Percentiles rank a stretch among this genome's conserved stretches.
These are phyloP conservation scores for Zymoseptoria pseudotritici DNA, from an alignment of 2,329 filamentous ascomycete genomes.

Conservation along the genomic window DNA sequence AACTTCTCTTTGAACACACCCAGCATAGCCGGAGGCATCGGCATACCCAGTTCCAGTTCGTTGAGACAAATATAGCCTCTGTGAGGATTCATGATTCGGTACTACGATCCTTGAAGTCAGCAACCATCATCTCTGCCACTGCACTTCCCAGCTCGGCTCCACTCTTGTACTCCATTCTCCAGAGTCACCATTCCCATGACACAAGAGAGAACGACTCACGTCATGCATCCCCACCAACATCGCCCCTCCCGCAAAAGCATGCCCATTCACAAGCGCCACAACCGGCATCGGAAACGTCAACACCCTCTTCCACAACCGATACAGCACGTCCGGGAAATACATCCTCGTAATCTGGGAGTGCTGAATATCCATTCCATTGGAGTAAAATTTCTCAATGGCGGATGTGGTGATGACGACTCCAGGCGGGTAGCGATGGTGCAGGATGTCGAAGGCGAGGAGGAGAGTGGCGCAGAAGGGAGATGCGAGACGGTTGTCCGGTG, in stretches of 20 bases:
- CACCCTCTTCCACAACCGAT: slow-evolving; percentile 57
- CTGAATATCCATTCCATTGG: slow-evolving; percentile 71
- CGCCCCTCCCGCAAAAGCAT: slow-evolving; percentile 73
- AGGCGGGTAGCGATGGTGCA: slow-evolving; percentile 60
- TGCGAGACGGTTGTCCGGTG: slow-evolving; percentile 69
- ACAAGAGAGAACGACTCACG: slow-evolving; percentile 1
- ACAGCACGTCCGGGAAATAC: slow-evolving; percentile 57
- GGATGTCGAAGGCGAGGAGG: slow-evolving; percentile 63
- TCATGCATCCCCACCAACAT: slow-evolving; percentile 79
- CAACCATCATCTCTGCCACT: neutral
- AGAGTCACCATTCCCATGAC: no score
- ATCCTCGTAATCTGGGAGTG: slow-evolving; percentile 51
- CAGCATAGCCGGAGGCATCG: slow-evolving; percentile 67
- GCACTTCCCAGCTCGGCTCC: no score
- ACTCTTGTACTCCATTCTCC: neutral
- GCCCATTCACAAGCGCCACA: slow-evolving; percentile 69
- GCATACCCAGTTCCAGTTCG: slow-evolving; percentile 71
- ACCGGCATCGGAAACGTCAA: slow-evolving; percentile 75
- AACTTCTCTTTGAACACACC: slow-evolving; percentile 67
- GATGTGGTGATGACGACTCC: slow-evolving; percentile 74
- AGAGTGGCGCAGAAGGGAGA: slow-evolving; percentile 58
- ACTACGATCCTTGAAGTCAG: slow-evolving; percentile 31
- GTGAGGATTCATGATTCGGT: slow-evolving; percentile 64
- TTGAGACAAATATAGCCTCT: slow-evolving; percentile 73
- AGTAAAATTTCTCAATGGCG: slow-evolving; percentile 70